Evolutionary conservation across 140 eudicot genomes (phyloP).

Genomic region (Bidens hawaiensis): DNA sequence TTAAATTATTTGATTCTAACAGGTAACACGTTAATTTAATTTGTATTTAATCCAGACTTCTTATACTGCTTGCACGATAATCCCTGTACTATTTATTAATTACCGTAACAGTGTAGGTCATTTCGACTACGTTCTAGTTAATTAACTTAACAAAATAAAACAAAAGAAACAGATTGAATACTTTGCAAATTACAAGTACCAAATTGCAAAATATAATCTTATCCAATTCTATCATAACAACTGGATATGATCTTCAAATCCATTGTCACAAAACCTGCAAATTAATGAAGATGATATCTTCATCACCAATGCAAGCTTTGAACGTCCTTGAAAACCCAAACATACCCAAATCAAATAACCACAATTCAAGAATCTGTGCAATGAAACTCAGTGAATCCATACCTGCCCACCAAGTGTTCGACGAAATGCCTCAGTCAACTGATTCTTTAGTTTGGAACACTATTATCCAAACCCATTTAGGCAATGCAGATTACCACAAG

Average conservation of each 20-base stretch:
- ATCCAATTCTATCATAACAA: constrained; percentile 20
- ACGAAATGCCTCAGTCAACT: constrained; percentile 34
- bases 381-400: constrained; percentile 23
- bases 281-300: constrained; percentile 30
- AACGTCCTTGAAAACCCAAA: constrained; percentile 3
- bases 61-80: no score
- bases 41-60: no score
- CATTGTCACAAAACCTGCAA: constrained; percentile 4
- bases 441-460: constrained; percentile 45
- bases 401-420: constrained; percentile 27
- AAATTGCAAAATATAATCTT: constrained; percentile 8
- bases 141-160: no score
- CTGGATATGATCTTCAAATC: constrained; percentile 2
- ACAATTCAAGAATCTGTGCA: constrained; percentile 12
- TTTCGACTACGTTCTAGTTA: no score
- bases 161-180: not conserved
- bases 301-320: constrained; percentile 15
- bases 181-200: not conserved
- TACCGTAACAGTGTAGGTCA: no score
- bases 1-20: no score
- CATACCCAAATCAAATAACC: constrained; percentile 8
- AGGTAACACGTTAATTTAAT: no score
- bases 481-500: constrained; percentile 17
- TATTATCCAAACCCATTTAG: constrained; percentile 41
- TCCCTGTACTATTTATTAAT: no score